Evolutionary conservation across 2,329 filamentous ascomycete species (phyloP).

Genomic region (Xylariaceae sp.): DNA sequence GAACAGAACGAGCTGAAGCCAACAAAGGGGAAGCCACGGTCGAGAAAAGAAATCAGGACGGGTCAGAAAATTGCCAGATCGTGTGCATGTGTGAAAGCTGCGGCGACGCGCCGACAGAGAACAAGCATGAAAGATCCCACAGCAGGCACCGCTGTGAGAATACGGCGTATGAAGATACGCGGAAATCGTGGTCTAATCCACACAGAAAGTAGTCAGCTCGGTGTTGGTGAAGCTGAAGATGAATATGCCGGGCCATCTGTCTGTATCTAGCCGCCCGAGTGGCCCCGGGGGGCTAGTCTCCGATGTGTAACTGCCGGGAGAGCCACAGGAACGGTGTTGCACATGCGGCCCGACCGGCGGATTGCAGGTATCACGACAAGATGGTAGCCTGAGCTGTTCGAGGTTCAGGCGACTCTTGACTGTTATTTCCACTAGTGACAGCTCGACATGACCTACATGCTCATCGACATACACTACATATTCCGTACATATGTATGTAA

Average conservation of each 20-base stretch:
- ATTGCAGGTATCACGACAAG: too few relatives aligned
- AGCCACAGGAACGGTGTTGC: too few relatives aligned
- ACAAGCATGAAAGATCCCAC: neutral
- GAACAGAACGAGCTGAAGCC: neutral
- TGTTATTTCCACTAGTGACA: too few relatives aligned
- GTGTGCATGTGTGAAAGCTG: neutral
- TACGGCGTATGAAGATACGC: neutral
- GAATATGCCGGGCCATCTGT: neutral
- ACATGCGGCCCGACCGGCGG: too few relatives aligned
- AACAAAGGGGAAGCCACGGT: neutral
- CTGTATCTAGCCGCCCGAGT: too few relatives aligned
- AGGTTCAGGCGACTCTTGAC: too few relatives aligned
- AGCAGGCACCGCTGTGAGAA: neutral
- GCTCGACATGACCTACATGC: too few relatives aligned
- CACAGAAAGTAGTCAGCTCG: neutral
- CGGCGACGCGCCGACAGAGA: neutral
- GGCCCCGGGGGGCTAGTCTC: too few relatives aligned
- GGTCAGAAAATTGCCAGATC: neutral
- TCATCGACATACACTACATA: neutral
- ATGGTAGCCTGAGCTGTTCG: too few relatives aligned
- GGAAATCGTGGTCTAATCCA: too few relatives aligned
- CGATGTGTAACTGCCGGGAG: too few relatives aligned
- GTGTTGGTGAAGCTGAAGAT: neutral
- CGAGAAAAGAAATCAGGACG: neutral
- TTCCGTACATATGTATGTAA: neutral